Conservation (phyloP, 208 protist species). For the Trichomonas gallinae region DNA sequence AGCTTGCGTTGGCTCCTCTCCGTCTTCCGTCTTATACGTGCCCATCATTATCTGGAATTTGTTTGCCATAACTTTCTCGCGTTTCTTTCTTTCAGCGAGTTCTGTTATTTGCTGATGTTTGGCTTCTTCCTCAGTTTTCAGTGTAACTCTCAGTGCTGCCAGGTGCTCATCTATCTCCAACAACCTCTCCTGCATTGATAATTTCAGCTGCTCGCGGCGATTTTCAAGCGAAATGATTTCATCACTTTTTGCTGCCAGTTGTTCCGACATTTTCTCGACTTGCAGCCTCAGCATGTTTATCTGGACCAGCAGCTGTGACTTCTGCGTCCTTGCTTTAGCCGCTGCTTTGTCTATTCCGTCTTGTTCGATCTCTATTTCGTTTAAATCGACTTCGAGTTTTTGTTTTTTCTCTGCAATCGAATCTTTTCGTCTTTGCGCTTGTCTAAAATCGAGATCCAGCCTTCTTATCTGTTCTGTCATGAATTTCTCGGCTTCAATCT, state of each 20-base stretch:
- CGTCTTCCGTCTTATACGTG: not conserved
- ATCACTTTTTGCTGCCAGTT: not conserved
- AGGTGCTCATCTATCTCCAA: not conserved
- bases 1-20: not conserved
- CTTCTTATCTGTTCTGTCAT: not conserved
- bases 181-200: not conserved
- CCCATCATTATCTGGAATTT: not conserved
- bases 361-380: not conserved
- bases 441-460: not conserved
- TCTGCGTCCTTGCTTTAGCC: not conserved
- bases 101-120: not conserved
- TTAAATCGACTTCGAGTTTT: not conserved
- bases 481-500: not conserved
- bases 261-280: not conserved
- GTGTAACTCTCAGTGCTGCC: not conserved
- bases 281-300: not conserved
- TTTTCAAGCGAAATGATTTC: conserved; percentile 4
- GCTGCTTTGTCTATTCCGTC: not conserved
- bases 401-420: not conserved
- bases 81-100: not conserved
- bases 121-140: conserved; percentile 5
- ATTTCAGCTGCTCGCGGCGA: not conserved
- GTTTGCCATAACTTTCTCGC: not conserved
- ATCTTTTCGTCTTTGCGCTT: not conserved
- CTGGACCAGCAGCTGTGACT: not conserved